A percentile compares a stretch with the other conserved stretches of the same genome.
Evolutionary conservation across 495 filamentous ascomycete species (phyloP).

Genomic region (Podospora pseudopauciseta): DNA sequence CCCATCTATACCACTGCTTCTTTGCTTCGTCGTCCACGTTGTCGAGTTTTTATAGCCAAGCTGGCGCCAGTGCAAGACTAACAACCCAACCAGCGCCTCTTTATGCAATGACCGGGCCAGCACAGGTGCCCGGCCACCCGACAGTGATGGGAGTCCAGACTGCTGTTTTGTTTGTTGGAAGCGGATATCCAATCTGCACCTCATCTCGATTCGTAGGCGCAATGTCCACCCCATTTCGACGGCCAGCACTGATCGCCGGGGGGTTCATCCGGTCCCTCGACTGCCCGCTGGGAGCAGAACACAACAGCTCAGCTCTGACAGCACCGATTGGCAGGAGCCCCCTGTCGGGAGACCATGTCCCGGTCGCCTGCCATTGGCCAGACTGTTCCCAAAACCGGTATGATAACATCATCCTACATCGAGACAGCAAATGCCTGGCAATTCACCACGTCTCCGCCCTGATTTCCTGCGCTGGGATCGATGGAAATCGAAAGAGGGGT

Average conservation of each 20-base stretch:
- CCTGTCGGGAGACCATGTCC: slow-evolving; percentile 3
- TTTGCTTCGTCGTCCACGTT: not conserved
- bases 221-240: slow-evolving; percentile 1
- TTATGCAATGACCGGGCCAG: not conserved
- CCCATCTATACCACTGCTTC: not conserved
- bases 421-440: slow-evolving; percentile 6
- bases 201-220: not conserved
- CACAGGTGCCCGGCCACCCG: not conserved
- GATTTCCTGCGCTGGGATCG: slow-evolving; percentile 20
- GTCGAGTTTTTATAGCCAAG: not conserved
- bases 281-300: not conserved
- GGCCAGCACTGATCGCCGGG: not conserved
- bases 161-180: not conserved
- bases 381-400: slow-evolving; percentile 19
- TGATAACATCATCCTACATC: slow-evolving; percentile 33
- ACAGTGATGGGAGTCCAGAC: not conserved
- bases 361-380: slow-evolving; percentile 19
- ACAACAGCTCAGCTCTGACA: slow-evolving; percentile 1
- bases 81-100: not conserved
- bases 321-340: slow-evolving; percentile 12
- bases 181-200: slow-evolving; percentile 7
- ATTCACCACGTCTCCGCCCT: slow-evolving; percentile 20
- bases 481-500: slow-evolving; percentile 3
- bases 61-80: not conserved
- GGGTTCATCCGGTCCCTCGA: not conserved